Conservation (phyloP, 2,329 filamentous ascomycete genomes). For the Fusarium pseudoanthophilum region DNA sequence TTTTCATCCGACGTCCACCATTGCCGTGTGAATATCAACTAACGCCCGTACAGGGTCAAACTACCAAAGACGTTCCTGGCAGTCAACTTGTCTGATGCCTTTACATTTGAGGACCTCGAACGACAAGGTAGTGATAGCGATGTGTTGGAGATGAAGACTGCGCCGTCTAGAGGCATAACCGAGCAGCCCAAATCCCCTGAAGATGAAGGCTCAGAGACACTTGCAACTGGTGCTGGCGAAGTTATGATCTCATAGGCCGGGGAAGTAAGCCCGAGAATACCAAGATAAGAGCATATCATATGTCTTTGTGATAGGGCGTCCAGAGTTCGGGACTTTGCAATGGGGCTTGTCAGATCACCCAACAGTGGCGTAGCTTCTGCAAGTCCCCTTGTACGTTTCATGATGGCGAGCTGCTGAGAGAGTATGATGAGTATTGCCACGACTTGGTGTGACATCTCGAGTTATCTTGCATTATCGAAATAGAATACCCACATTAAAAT, state of each 20-base stretch:
- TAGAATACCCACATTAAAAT: neutral
- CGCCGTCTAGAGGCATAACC: conserved; percentile 47
- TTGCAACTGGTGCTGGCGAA: conserved; percentile 38
- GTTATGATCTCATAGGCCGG: conserved; percentile 38
- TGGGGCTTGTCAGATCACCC: neutral
- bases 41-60: conserved; percentile 63
- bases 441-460: neutral
- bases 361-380: neutral
- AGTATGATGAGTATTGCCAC: neutral
- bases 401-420: neutral
- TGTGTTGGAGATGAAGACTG: conserved; percentile 59
- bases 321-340: neutral
- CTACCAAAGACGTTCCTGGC: conserved; percentile 73
- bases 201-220: conserved; percentile 12
- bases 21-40: conserved; percentile 25
- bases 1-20: neutral
- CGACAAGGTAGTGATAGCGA: conserved; percentile 61
- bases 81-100: conserved; percentile 72
- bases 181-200: conserved; percentile 20
- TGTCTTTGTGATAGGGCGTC: conserved; percentile 11
- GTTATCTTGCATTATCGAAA: neutral
- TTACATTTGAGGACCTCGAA: conserved; percentile 68
- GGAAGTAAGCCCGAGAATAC: conserved; percentile 6
- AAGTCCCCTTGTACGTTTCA: neutral
- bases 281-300: conserved; percentile 15